These are phyloP conservation scores for Emergomyces pasteurianus DNA, from an alignment of 2,329 filamentous ascomycete genomes.

Conservation along the genomic window DNA sequence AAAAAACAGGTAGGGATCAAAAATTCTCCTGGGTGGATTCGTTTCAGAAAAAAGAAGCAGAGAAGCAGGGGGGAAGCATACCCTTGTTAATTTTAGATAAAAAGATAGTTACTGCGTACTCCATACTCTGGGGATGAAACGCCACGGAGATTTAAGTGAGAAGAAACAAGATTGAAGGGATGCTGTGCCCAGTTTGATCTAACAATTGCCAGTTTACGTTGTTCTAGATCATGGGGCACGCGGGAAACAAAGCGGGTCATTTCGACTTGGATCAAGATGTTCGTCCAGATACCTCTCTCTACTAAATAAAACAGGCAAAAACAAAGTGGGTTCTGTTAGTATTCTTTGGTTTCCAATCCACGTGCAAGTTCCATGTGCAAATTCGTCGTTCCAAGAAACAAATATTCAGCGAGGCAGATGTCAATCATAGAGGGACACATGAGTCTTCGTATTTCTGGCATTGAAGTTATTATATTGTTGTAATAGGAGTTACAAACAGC, in stretches of 20 bases:
- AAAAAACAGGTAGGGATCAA: not conserved
- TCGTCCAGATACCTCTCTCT: not conserved
- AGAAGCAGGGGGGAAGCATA: not conserved
- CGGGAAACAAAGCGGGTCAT: not conserved
- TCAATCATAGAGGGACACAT: not conserved
- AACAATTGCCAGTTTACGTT: not conserved
- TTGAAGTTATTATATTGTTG: not conserved
- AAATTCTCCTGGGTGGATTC: not conserved
- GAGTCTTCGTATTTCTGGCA: not conserved
- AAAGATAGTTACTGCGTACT: too few species aligned
- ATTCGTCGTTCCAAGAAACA: not conserved
- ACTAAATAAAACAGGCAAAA: not conserved
- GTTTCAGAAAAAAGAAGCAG: not conserved
- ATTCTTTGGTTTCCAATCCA: not conserved
- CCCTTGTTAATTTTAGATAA: not conserved
- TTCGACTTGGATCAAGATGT: not conserved
- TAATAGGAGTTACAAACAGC: not conserved
- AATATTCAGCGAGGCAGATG: not conserved
- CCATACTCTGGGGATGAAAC: not conserved
- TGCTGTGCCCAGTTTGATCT: not conserved
- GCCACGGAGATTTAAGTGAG: not conserved
- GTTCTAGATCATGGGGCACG: not conserved
- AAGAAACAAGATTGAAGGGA: not conserved
- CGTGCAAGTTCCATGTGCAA: too few species aligned
- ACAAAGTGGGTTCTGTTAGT: not conserved